Evolutionary conservation across 2,329 filamentous ascomycete species (phyloP).

Genomic region (Colletotrichum australisinense): DNA sequence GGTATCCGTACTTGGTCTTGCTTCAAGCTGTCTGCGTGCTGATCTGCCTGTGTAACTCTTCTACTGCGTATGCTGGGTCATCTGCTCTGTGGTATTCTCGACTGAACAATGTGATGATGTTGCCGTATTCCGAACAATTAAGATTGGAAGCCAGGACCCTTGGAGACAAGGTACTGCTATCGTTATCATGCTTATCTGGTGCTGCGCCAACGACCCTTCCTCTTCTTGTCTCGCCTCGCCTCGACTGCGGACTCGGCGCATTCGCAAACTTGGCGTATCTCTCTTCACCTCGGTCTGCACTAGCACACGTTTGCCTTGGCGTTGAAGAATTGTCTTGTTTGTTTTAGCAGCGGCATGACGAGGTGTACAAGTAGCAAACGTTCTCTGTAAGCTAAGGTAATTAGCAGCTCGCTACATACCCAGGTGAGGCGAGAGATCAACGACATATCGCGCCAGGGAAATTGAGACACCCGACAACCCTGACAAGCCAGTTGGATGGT

Average conservation of each 20-base stretch:
- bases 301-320: background rate
- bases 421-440: background rate
- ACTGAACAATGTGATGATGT: background rate
- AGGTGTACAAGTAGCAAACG: background rate
- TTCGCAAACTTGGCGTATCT: background rate
- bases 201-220: background rate
- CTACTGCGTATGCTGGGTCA: too few relatives aligned
- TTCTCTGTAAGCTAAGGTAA: background rate
- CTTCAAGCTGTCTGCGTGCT: background rate
- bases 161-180: background rate
- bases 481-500: background rate
- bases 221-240: background rate
- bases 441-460: background rate
- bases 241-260: background rate
- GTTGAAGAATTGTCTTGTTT: background rate
- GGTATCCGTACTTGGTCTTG: background rate
- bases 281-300: background rate
- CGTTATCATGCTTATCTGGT: background rate
- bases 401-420: background rate
- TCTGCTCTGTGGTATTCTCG: background rate
- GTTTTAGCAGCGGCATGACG: background rate
- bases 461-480: background rate
- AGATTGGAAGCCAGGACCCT: background rate
- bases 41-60: background rate
- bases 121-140: background rate